Conservation (phyloP, 2,329 filamentous ascomycete genomes). For the Diaporthe vexans region DNA sequence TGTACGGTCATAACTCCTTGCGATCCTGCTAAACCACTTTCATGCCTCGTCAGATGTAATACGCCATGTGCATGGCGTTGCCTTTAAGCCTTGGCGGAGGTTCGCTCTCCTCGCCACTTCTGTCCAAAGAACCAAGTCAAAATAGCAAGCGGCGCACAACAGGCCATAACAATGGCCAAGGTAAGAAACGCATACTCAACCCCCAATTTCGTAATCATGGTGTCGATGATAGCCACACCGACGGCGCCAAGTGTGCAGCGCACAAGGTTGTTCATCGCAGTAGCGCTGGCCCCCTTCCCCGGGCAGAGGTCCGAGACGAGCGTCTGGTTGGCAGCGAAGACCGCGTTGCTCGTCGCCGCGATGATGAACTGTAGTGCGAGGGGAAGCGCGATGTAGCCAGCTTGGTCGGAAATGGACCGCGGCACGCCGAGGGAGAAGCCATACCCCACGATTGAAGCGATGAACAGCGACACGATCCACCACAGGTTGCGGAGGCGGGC, state of each 20-base stretch:
- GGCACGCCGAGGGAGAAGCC: conserved; percentile 49
- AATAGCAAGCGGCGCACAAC: background rate
- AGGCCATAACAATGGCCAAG: conserved; percentile 34
- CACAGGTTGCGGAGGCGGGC: conserved; percentile 56
- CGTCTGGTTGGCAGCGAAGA: conserved; percentile 53
- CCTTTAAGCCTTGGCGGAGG: background rate
- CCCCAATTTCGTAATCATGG: conserved; percentile 39
- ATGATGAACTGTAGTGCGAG: conserved; percentile 52
- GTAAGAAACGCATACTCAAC: conserved; percentile 40
- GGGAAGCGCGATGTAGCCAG: conserved; percentile 48
- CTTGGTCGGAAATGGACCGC: conserved; percentile 33
- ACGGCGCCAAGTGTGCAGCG: conserved; percentile 50
- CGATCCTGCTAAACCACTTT: too few relatives aligned
- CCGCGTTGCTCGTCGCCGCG: conserved; percentile 53
- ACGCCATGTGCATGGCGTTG: too few relatives aligned
- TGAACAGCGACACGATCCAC: conserved; percentile 55
- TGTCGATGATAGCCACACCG: conserved; percentile 46
- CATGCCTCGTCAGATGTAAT: background rate
- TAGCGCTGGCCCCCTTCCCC: conserved; percentile 49
- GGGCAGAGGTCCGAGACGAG: conserved; percentile 52
- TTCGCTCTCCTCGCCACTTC: background rate
- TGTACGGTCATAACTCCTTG: background rate
- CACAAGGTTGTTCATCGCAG: conserved; percentile 53
- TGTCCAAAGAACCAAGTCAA: conserved; percentile 14
- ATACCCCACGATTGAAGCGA: conserved; percentile 52